Percentiles rank a stretch among this genome's conserved stretches.
phyloP scores from a whole-genome alignment of 257 asterid species.

The Oldenlandia corymbosa region DNA sequence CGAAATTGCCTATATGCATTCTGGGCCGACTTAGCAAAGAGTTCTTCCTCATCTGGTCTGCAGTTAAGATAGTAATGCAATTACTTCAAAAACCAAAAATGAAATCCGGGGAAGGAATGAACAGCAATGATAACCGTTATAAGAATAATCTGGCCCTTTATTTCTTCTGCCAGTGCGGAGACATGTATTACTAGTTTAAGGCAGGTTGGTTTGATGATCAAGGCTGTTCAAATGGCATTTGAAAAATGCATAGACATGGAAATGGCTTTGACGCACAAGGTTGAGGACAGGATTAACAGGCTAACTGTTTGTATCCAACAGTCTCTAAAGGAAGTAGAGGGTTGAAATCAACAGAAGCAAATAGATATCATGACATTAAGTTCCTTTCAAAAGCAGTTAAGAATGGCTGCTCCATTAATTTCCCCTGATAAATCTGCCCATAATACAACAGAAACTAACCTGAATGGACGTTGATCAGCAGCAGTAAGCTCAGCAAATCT shows the following conservation, averaged over 20 bases:
- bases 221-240: too few relatives aligned
- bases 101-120: background rate
- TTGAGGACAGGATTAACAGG: too few relatives aligned
- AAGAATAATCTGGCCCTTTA: background rate
- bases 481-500: constrained; percentile 82
- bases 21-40: constrained; percentile 82
- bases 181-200: background rate
- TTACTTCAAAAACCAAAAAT: background rate
- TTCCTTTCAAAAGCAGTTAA: background rate
- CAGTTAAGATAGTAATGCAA: constrained; percentile 17
- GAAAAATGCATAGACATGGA: background rate
- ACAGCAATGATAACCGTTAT: background rate
- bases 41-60: constrained; percentile 91
- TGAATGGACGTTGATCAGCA: constrained; percentile 92
- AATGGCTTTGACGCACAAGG: background rate
- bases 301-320: background rate
- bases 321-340: background rate
- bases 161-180: background rate
- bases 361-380: background rate
- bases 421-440: background rate
- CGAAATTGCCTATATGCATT: constrained; percentile 74
- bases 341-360: background rate
- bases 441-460: constrained; percentile 35
- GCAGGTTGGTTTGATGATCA: background rate
- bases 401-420: background rate